Evolutionary conservation across 2,329 filamentous ascomycete genomes (phyloP).

Genomic region (Basipetospora chlamydospora): DNA sequence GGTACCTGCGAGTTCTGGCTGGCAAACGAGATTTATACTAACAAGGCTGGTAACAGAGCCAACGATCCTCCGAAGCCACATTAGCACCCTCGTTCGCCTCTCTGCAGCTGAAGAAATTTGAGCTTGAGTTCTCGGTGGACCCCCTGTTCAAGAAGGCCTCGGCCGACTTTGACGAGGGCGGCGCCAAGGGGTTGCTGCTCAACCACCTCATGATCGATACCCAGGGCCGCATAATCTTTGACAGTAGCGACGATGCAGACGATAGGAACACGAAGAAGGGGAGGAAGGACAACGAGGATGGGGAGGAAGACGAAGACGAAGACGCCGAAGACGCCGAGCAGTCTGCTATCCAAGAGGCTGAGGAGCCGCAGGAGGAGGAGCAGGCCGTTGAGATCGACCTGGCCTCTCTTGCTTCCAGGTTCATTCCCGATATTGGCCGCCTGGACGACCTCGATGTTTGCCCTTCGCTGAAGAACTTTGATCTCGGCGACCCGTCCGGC

Average conservation of each 20-base stretch:
- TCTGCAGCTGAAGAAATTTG: constrained; percentile 90
- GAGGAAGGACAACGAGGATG: constrained; percentile 24
- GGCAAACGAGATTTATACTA: too few species aligned
- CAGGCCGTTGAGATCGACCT: constrained; percentile 63
- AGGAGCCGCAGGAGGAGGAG: constrained; percentile 24
- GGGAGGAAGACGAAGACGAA: constrained; percentile 22
- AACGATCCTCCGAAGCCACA: constrained; percentile 75
- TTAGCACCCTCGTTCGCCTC: constrained; percentile 78
- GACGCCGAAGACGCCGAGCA: constrained; percentile 17
- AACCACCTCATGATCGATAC: constrained; percentile 96
- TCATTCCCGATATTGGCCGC: constrained; percentile 66
- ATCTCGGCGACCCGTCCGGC: constrained; percentile 72
- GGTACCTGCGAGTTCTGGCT: too few species aligned
- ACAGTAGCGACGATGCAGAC: constrained; percentile 79
- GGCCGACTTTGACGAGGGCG: constrained; percentile 95
- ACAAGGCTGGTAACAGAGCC: too few species aligned
- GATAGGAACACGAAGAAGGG: constrained; percentile 25
- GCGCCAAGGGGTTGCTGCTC: constrained; percentile 83
- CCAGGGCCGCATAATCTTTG: constrained; percentile 87
- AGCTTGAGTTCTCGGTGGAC: constrained; percentile 91
- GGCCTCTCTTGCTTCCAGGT: constrained; percentile 55
- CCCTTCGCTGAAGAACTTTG: constrained; percentile 85
- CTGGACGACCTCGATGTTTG: constrained; percentile 86
- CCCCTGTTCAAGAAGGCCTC: constrained; percentile 99
- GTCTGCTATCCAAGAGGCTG: background rate